A percentile compares a stretch with the other conserved stretches of the same genome.
Evolutionary conservation across 768 basidiomycete genomes (phyloP).

Genomic region (Lactifluus echinatus): DNA sequence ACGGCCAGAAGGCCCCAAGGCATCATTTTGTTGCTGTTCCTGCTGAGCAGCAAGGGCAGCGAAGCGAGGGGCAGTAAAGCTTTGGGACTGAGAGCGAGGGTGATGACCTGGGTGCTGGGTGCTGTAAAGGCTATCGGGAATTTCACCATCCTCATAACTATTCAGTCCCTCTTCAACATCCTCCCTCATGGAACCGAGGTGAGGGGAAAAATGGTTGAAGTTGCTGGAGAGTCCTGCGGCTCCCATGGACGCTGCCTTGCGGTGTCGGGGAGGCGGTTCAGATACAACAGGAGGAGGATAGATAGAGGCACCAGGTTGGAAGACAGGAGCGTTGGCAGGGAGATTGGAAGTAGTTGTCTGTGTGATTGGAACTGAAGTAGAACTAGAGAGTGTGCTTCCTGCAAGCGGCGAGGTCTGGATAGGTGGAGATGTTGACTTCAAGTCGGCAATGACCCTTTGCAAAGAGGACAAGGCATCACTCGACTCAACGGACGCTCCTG

Average conservation of each 20-base stretch:
- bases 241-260: conserved; percentile 74
- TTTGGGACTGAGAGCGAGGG: conserved; percentile 70
- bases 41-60: conserved; percentile 64
- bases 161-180: conserved; percentile 55
- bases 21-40: conserved; percentile 39
- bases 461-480: conserved; percentile 81
- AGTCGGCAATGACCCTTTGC: conserved; percentile 88
- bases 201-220: conserved; percentile 67
- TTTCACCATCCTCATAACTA: conserved; percentile 71
- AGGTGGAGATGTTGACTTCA: conserved; percentile 75
- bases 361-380: conserved; percentile 38
- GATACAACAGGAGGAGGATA: conserved; percentile 41
- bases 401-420: conserved; percentile 36
- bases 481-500: conserved; percentile 45
- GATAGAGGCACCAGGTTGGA: conserved; percentile 58
- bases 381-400: conserved; percentile 30
- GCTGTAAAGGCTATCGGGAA: conserved; percentile 47
- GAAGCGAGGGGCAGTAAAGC: conserved; percentile 84
- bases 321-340: conserved; percentile 59
- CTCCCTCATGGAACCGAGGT: conserved; percentile 78
- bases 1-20: conserved; percentile 64
- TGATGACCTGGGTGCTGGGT: conserved; percentile 44
- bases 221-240: conserved; percentile 46
- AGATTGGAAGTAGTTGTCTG: conserved; percentile 43
- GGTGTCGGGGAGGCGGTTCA: conserved; percentile 54